Evolutionary conservation across 257 asterid genomes (phyloP), one percentile per base, ranked within the genome.

Genomic region (Salvia miltiorrhiza): DNA sequence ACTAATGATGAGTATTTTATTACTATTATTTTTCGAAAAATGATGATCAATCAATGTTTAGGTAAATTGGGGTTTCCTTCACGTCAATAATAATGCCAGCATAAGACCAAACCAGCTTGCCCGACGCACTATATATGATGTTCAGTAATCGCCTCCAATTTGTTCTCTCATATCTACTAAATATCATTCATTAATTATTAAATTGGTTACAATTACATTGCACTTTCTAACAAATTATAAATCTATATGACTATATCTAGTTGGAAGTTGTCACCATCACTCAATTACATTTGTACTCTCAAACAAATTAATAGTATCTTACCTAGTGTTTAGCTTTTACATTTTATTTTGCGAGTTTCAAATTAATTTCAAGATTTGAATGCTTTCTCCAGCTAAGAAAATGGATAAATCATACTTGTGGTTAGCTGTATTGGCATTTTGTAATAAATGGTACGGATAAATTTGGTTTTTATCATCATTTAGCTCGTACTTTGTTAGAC

Each of bases 41-140:
- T 41, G 47, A 41, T 40, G 6, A 43, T 4, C 4, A 43, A 43
- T 41, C 9, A 39, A 47, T 33, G 61, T 32, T 23, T 67, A 54
- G 65, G 55, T n/a, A 53, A 40, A 23, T 54, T 67, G 26, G 54
- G 64, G 2, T 37, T 14, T 14, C 23, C 3, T 23, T 40, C 64
- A 67, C 64, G 39, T 54, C 63, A 37, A 21, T 41, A 35, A 7
- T 35, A 24, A 33, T 35, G 39, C 9, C 12, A 37, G 43, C 43
- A 47, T 8, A 45, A 52, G 60, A 54, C 39, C 68, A 26, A 32
- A 12, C 52, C 33, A 24, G 23, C 73, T 20, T 26, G 55, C 73
- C 73, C 43, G 35, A 68, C 73, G 55, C 73, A 68, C 73, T 68
- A 68, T 61, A 40, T 19, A 4, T 39, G 19, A 4, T 37, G 2